These are phyloP conservation scores for Dactylellina cionopaga DNA, from an alignment of 2,329 filamentous ascomycete genomes.

Conservation along the genomic window DNA sequence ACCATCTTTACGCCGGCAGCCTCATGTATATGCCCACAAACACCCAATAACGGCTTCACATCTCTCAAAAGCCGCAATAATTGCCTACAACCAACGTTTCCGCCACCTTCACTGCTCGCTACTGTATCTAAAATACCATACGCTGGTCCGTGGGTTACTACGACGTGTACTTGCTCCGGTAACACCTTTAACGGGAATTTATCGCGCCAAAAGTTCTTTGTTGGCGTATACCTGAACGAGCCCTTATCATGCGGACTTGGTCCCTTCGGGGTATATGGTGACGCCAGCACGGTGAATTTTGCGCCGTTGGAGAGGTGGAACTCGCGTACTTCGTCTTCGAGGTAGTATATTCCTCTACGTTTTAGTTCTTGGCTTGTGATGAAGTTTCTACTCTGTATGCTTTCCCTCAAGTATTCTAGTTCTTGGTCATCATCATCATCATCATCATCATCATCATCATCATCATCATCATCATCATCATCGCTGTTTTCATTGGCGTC, in stretches of 20 bases:
- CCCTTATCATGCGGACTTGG: slow-evolving; percentile 30
- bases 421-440: slow-evolving; percentile 63
- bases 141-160: slow-evolving; percentile 77
- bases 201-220: background rate
- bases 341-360: slow-evolving; percentile 70
- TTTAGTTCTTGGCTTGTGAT: slow-evolving; percentile 59
- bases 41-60: slow-evolving; percentile 71
- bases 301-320: slow-evolving; percentile 68
- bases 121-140: slow-evolving; percentile 69
- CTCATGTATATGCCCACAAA: slow-evolving; percentile 80
- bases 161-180: slow-evolving; percentile 65
- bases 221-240: slow-evolving; percentile 21
- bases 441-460: slow-evolving; percentile 57
- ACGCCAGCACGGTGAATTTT: slow-evolving; percentile 66
- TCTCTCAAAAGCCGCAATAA: slow-evolving; percentile 69
- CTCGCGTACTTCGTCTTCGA: slow-evolving; percentile 68
- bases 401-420: background rate
- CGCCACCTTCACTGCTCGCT: slow-evolving; percentile 58
- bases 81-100: slow-evolving; percentile 68
- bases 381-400: slow-evolving; percentile 66
- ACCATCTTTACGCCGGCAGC: slow-evolving; percentile 73
- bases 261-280: slow-evolving; percentile 31
- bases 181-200: slow-evolving; percentile 12
- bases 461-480: slow-evolving; percentile 64
- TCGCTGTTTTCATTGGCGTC: slow-evolving; percentile 70